These are phyloP conservation scores for Dactylellina drechsleri DNA, from an alignment of 2,329 filamentous ascomycete species.

Conservation along the genomic window DNA sequence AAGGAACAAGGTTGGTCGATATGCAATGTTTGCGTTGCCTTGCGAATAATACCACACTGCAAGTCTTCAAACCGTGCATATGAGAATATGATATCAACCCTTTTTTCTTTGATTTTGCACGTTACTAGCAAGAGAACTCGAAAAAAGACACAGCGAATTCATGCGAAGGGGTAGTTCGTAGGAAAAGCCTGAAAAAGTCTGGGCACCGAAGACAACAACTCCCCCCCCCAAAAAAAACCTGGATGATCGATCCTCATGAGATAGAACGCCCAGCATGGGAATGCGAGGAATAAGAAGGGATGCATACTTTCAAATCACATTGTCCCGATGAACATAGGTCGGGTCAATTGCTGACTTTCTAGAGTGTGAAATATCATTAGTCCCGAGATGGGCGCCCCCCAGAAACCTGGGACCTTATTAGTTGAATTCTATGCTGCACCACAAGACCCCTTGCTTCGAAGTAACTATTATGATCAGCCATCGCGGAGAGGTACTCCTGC, in stretches of 20 bases:
- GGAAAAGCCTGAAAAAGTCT: no score
- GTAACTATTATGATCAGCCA: slow-evolving; percentile 48
- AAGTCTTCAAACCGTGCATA: slow-evolving; percentile 19
- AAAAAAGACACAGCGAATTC: no score
- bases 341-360: slow-evolving; percentile 26
- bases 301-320: slow-evolving; percentile 53
- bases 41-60: slow-evolving; percentile 54
- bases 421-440: slow-evolving; percentile 53
- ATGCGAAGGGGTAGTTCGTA: slow-evolving; percentile 6
- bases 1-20: neutral
- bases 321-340: slow-evolving; percentile 52
- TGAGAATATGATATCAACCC: slow-evolving; percentile 37
- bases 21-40: slow-evolving; percentile 54
- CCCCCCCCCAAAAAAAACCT: no score
- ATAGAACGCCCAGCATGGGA: slow-evolving; percentile 31
- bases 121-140: no score
- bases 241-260: no score
- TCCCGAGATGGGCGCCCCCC: slow-evolving; percentile 14
- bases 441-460: slow-evolving; percentile 52
- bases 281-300: slow-evolving; percentile 53
- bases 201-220: no score
- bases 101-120: neutral
- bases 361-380: slow-evolving; percentile 28
- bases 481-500: slow-evolving; percentile 50
- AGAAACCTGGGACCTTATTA: slow-evolving; percentile 46